Conservation (phyloP, 257 asterid genomes). For the Solanum chiquidenum region DNA sequence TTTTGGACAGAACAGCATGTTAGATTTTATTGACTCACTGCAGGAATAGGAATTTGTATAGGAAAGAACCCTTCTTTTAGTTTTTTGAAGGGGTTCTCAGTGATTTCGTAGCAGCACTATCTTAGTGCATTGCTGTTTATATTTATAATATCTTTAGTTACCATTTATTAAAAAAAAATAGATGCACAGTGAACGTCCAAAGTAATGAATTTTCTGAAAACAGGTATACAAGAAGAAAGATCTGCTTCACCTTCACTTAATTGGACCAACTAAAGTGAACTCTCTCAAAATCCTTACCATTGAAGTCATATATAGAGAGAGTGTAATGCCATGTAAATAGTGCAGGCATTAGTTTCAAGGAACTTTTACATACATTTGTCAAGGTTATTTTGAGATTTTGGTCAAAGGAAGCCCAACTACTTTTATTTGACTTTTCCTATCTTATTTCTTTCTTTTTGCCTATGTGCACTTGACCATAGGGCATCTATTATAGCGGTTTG, state of each 20-base stretch:
- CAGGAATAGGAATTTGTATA: not conserved
- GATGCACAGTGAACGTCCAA: not conserved
- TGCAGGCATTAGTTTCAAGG: not conserved
- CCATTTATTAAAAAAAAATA: not conserved
- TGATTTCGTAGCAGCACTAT: not conserved
- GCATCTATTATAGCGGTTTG: not conserved
- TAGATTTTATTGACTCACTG: not conserved
- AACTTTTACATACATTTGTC: not conserved
- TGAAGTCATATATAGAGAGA: not conserved
- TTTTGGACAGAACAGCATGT: not conserved
- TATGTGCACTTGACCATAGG: not conserved
- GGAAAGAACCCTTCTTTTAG: not conserved
- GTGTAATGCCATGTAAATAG: not conserved
- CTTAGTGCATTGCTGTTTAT: not conserved
- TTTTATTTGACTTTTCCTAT: not conserved
- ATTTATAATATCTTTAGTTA: not conserved
- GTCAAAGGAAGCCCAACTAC: not conserved
- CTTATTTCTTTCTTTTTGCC: not conserved
- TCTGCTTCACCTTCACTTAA: not conserved
- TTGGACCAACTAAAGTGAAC: not conserved
- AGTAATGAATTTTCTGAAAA: not conserved
- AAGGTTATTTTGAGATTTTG: not conserved
- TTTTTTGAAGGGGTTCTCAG: not conserved
- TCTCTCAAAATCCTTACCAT: not conserved
- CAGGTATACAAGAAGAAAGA: not conserved